phyloP scores from a whole-genome alignment of 2,329 filamentous ascomycete genomes.

The Dactylellina haptotyla region DNA sequence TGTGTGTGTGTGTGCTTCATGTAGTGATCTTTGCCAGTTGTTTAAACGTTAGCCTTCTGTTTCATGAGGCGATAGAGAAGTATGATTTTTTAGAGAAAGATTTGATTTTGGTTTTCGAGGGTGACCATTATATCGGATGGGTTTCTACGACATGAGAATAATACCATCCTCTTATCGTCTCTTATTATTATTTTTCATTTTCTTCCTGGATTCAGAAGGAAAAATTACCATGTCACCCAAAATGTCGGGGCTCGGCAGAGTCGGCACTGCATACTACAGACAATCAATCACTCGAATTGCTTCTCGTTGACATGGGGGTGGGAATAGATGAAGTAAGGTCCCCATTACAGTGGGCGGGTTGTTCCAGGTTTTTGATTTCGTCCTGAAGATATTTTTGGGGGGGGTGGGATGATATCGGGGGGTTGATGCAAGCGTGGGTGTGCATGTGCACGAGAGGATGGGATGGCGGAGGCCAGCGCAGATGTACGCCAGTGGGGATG shows the following conservation, averaged over 20 bases:
- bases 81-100: constrained; percentile 6
- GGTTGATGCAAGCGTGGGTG: not conserved
- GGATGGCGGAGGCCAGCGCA: constrained; percentile 34
- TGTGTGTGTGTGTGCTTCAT: not conserved
- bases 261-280: constrained; percentile 28
- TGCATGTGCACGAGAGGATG: constrained; percentile 11
- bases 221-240: constrained; percentile 31
- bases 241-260: constrained; percentile 48
- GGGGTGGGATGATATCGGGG: constrained; percentile 28
- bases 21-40: not conserved
- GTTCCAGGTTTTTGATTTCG: constrained; percentile 45
- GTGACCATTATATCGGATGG: constrained; percentile 24
- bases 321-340: constrained; percentile 30
- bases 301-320: constrained; percentile 14
- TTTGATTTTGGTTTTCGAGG: constrained; percentile 1
- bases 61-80: constrained; percentile 43
- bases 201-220: constrained; percentile 3
- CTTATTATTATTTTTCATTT: constrained; percentile 2
- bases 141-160: constrained; percentile 54
- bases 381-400: constrained; percentile 30
- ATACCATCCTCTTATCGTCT: constrained; percentile 41
- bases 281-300: constrained; percentile 9
- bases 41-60: constrained; percentile 21
- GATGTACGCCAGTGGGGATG: constrained; percentile 28
- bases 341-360: not conserved